Percentiles rank a stretch among this genome's conserved stretches.
phyloP scores from a whole-genome alignment of 1,284 basidiomycete species.

The Garcileccinum viscosum region DNA sequence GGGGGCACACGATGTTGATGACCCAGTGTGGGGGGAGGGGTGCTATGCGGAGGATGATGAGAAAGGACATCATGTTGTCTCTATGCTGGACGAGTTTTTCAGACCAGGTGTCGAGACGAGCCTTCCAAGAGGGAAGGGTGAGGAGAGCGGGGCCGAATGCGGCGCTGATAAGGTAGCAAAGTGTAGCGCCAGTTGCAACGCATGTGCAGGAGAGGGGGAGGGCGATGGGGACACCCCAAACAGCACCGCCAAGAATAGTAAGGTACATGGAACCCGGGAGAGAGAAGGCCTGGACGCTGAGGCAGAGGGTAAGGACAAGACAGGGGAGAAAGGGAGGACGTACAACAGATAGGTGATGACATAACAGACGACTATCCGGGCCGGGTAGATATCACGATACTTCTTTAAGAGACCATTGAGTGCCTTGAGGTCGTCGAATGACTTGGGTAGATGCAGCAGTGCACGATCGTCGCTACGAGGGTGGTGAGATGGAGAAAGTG shows the following conservation, averaged over 20 bases:
- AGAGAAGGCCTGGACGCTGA: conserved; percentile 93
- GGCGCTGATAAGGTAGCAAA: conserved; percentile 93
- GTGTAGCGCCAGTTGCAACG: conserved; percentile 88
- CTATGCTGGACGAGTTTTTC: conserved; percentile 73
- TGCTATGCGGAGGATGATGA: conserved; percentile 92
- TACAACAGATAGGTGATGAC: conserved; percentile 92
- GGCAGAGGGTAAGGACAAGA: conserved; percentile 22
- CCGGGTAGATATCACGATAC: conserved; percentile 85
- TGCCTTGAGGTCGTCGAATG: conserved; percentile 81
- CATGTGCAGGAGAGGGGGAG: conserved; percentile 91
- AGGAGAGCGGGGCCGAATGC: conserved; percentile 90
- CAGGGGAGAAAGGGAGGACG: conserved; percentile 31
- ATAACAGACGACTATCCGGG: conserved; percentile 82
- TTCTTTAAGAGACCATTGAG: conserved; percentile 87
- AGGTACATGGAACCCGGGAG: conserved; percentile 99
- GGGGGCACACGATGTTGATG: conserved; percentile 92
- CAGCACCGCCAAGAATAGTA: conserved; percentile 93
- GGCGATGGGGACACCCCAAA: conserved; percentile 92
- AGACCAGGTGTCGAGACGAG: conserved; percentile 82
- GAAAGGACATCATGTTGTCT: conserved; percentile 85
- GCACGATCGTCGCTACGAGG: conserved; percentile 71
- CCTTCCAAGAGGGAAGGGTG: conserved; percentile 83
- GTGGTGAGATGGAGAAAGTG: conserved; percentile 12
- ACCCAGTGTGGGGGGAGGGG: conserved; percentile 98
- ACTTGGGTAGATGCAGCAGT: conserved; percentile 79